A percentile compares a stretch with the other conserved stretches of the same genome.
phyloP scores from a whole-genome alignment of 805 yeast genomes.

The Yarrowia bubula region DNA sequence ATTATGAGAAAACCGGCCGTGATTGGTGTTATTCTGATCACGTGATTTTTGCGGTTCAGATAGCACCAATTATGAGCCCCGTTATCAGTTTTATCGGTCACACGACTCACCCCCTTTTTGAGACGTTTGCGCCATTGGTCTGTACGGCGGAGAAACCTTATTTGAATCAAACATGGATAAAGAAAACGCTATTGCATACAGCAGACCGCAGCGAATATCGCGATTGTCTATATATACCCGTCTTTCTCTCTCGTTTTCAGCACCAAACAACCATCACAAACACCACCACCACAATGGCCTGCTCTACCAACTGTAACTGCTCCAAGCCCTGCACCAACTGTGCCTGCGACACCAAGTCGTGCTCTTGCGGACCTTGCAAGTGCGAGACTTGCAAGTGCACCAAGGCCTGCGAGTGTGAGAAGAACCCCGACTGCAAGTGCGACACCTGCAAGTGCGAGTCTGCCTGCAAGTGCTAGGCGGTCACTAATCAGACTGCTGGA shows the following conservation, averaged over 20 bases:
- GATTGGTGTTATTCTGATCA: neutral
- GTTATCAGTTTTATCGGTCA: neutral
- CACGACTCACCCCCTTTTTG: neutral
- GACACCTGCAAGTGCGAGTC: conserved; percentile 26
- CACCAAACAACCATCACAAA: neutral
- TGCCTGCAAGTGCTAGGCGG: conserved; percentile 22
- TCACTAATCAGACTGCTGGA: no score
- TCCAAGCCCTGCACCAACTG: conserved; percentile 27
- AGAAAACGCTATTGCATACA: neutral
- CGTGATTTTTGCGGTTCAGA: neutral
- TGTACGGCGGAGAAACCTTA: neutral
- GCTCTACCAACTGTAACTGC: conserved; percentile 29
- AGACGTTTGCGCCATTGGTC: neutral
- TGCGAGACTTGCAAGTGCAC: conserved; percentile 13
- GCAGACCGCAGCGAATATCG: neutral
- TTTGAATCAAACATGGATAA: neutral
- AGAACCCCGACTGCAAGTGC: conserved; percentile 23
- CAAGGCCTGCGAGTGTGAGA: conserved; percentile 21
- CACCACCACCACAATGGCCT: conserved; percentile 13
- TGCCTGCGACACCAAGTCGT: conserved; percentile 21
- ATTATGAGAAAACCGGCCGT: neutral
- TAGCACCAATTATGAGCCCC: neutral
- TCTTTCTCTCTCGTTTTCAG: no score
- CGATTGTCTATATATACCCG: neutral
- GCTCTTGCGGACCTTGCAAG: conserved; percentile 17